Evolutionary conservation across 2,329 filamentous ascomycete genomes (phyloP).

Genomic region (Botrytis elliptica): DNA sequence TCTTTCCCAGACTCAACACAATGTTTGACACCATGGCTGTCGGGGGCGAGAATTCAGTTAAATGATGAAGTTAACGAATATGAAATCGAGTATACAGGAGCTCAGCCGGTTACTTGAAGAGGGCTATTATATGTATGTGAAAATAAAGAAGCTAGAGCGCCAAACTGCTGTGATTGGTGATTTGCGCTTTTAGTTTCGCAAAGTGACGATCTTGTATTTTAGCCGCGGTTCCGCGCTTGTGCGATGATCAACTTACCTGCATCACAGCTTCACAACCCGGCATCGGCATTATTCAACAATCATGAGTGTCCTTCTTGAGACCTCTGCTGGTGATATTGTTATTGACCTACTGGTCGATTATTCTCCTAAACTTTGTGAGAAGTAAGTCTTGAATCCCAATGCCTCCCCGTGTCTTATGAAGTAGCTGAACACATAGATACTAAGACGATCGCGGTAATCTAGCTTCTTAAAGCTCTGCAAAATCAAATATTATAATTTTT

Average conservation of each 20-base stretch:
- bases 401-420: conserved; percentile 26
- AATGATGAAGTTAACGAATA: neutral
- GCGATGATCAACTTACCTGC: conserved; percentile 6
- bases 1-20: neutral
- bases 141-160: neutral
- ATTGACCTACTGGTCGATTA: conserved; percentile 89
- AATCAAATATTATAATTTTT: conserved; percentile 98
- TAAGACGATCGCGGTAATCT: conserved; percentile 48
- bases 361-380: conserved; percentile 89
- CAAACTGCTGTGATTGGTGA: conserved; percentile 11
- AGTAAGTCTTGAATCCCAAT: conserved; percentile 59
- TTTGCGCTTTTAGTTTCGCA: neutral
- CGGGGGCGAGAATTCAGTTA: neutral
- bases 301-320: conserved; percentile 95
- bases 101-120: neutral
- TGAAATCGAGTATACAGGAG: neutral
- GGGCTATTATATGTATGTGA: neutral
- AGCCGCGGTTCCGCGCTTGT: conserved; percentile 18
- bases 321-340: conserved; percentile 88
- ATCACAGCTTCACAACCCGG: conserved; percentile 12
- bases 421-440: conserved; percentile 53
- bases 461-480: conserved; percentile 99
- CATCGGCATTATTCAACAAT: conserved; percentile 15
- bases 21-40: neutral
- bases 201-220: conserved; percentile 6